Evolutionary conservation across 306 rosid species (phyloP).

Genomic region (Pyrus communis): DNA sequence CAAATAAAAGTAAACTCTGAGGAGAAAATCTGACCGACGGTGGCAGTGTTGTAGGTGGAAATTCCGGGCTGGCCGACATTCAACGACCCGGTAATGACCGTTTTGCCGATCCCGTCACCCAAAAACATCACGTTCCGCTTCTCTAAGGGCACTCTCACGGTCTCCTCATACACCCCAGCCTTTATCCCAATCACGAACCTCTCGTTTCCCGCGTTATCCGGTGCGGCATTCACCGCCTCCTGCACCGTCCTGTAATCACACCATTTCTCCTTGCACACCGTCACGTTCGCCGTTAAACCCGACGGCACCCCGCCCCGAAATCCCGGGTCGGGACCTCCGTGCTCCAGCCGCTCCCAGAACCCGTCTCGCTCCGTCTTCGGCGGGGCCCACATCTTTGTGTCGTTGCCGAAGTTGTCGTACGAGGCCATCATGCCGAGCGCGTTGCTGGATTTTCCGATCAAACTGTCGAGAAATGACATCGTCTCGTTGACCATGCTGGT

Average conservation of each 20-base stretch:
- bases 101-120: conserved; percentile 75
- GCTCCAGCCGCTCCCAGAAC: conserved; percentile 47
- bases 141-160: conserved; percentile 54
- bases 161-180: conserved; percentile 73
- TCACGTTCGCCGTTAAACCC: conserved; percentile 31
- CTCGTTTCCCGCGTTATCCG: conserved; percentile 17
- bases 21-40: conserved; percentile 45
- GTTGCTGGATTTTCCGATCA: conserved; percentile 39
- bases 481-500: conserved; percentile 41
- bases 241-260: conserved; percentile 50
- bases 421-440: conserved; percentile 61
- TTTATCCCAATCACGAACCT: conserved; percentile 59
- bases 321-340: conserved; percentile 1
- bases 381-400: conserved; percentile 41
- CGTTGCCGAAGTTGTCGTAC: conserved; percentile 47
- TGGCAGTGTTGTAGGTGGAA: conserved; percentile 62
- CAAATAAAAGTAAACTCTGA: not conserved
- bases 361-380: conserved; percentile 71
- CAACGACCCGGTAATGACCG: conserved; percentile 58
- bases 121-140: conserved; percentile 65
- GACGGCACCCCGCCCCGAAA: conserved; percentile 35
- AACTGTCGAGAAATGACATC: conserved; percentile 46
- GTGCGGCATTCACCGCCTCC: conserved; percentile 66
- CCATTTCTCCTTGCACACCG: conserved; percentile 49
- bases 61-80: conserved; percentile 53